Conservation (phyloP, 2,329 filamentous ascomycete species). For the Orbilia javanica region DNA sequence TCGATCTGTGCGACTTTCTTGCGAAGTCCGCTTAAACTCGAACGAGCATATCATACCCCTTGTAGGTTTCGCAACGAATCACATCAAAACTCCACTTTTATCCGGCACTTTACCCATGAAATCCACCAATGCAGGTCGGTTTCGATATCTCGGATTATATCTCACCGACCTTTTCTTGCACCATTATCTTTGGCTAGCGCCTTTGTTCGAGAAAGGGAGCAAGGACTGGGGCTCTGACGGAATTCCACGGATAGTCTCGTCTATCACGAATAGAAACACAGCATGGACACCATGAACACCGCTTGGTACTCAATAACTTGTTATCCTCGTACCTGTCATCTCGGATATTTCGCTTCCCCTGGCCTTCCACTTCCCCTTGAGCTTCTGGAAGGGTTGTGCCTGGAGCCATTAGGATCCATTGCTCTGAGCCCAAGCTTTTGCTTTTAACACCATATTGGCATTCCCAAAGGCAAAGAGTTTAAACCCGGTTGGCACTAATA, state of each 20-base stretch:
- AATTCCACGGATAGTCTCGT: constrained; percentile 20
- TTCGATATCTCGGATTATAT: constrained; percentile 59
- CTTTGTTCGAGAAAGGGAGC: constrained; percentile 25
- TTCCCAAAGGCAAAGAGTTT: constrained; percentile 24
- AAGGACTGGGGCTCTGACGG: constrained; percentile 24
- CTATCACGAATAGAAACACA: constrained; percentile 41
- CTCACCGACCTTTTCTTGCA: constrained; percentile 40
- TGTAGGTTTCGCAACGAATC: constrained; percentile 42
- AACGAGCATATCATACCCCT: constrained; percentile 36
- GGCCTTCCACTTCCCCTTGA: constrained; percentile 29
- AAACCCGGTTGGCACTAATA: not conserved
- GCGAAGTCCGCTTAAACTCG: constrained; percentile 45
- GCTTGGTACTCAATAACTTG: constrained; percentile 7
- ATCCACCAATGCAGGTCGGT: constrained; percentile 57
- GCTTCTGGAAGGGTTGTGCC: constrained; percentile 50
- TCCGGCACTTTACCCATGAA: constrained; percentile 54
- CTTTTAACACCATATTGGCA: constrained; percentile 29
- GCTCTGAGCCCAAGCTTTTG: not conserved
- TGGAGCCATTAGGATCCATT: not conserved
- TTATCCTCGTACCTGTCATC: constrained; percentile 53
- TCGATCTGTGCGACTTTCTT: constrained; percentile 37
- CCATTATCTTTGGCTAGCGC: constrained; percentile 27
- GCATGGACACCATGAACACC: constrained; percentile 26
- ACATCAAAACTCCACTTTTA: constrained; percentile 29
- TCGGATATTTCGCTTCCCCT: constrained; percentile 59